Percentiles rank a stretch among this genome's conserved stretches.
These are phyloP conservation scores for Trichoderma orchidacearum DNA, from an alignment of 495 filamentous ascomycete genomes.

Conservation along the genomic window DNA sequence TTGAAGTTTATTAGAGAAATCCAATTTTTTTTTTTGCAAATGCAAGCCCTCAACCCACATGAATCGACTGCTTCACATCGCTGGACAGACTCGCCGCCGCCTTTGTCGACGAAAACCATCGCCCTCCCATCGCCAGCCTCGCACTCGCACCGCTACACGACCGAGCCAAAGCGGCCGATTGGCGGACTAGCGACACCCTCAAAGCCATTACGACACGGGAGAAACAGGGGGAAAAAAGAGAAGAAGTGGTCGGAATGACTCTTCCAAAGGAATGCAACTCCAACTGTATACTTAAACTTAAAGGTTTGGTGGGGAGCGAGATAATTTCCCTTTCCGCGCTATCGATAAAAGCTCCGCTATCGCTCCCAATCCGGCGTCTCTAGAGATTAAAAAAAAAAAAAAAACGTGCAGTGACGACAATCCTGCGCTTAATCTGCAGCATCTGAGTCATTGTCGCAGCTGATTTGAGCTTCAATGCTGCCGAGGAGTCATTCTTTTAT, in stretches of 20 bases:
- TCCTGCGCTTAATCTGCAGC: background rate
- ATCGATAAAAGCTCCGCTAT: slow-evolving; percentile 1
- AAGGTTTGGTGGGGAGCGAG: background rate
- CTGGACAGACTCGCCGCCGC: slow-evolving; percentile 14
- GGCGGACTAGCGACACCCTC: background rate
- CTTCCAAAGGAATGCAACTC: no score
- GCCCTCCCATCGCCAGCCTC: background rate
- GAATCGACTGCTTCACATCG: slow-evolving; percentile 9
- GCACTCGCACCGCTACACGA: no score
- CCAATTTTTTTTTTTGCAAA: no score
- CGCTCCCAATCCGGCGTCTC: background rate
- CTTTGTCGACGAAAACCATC: background rate
- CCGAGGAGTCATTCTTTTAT: background rate
- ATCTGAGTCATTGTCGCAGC: background rate
- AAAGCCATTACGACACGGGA: background rate
- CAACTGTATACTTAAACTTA: background rate
- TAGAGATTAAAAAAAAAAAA: no score
- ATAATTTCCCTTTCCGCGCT: background rate
- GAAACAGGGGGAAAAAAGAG: background rate
- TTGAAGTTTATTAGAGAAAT: background rate
- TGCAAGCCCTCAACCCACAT: slow-evolving; percentile 12
- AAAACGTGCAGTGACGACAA: background rate
- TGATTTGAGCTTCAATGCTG: background rate
- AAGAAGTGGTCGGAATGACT: no score
- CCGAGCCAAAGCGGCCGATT: background rate